Percentiles rank a stretch among this genome's conserved stretches.
Evolutionary conservation across 2,329 filamentous ascomycete genomes (phyloP).

Genomic region (Epichloe scottii): DNA sequence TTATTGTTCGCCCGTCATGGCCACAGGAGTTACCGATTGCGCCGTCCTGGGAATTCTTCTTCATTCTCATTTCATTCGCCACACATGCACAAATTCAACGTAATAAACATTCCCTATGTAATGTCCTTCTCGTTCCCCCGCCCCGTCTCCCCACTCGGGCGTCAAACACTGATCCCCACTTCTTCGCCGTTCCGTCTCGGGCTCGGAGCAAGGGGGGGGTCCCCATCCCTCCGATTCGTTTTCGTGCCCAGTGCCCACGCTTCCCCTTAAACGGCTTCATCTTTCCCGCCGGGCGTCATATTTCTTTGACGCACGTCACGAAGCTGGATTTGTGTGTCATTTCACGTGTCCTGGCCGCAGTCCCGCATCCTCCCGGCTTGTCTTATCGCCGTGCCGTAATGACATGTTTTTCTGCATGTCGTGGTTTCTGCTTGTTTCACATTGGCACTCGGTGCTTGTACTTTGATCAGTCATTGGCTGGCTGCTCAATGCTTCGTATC

Average conservation of each 20-base stretch:
- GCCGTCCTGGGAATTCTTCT: not conserved
- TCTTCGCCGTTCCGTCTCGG: constrained; percentile 10
- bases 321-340: constrained; percentile 3
- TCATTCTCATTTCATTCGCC: not conserved
- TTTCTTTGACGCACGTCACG: constrained; percentile 3
- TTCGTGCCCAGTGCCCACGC: constrained; percentile 9
- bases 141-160: not conserved
- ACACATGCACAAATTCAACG: not conserved
- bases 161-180: not conserved
- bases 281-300: constrained; percentile 3
- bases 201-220: constrained; percentile 1
- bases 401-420: not conserved
- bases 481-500: not conserved
- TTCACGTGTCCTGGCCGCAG: not conserved
- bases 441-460: not conserved
- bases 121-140: too few relatives aligned
- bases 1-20: too few relatives aligned
- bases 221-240: constrained; percentile 13
- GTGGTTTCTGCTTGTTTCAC: not conserved
- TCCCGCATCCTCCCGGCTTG: not conserved
- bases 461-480: not conserved
- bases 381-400: not conserved
- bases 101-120: too few relatives aligned
- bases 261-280: not conserved
- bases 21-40: too few relatives aligned